These are phyloP conservation scores for Zoysia pacifica DNA, from an alignment of 176 grass and related monocot genomes.

Conservation along the genomic window DNA sequence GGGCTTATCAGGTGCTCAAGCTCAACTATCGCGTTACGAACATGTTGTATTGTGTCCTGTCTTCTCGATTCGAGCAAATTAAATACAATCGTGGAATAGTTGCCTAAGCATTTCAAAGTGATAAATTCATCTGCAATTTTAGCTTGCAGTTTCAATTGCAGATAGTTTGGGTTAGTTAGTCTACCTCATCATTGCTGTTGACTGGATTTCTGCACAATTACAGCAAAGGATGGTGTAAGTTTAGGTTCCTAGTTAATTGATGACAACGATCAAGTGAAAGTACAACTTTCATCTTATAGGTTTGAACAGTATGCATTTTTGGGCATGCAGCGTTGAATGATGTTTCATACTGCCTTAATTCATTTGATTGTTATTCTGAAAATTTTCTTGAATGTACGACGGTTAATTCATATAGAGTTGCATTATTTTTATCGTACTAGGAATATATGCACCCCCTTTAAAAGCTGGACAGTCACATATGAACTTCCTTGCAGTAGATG, in stretches of 20 bases:
- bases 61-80: background rate
- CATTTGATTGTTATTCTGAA: background rate
- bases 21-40: background rate
- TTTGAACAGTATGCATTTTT: background rate
- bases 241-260: background rate
- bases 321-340: background rate
- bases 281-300: background rate
- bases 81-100: background rate
- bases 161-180: background rate
- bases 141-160: background rate
- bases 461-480: background rate
- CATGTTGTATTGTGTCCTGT: background rate
- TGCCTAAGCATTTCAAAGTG: background rate
- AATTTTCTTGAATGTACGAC: background rate
- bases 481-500: background rate
- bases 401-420: background rate
- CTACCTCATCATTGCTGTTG: background rate
- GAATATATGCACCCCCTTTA: background rate
- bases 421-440: conserved; percentile 3
- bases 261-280: background rate
- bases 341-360: background rate
- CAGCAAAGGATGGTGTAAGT: background rate
- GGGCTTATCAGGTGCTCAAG: conserved; percentile 75
- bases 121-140: background rate
- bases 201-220: background rate